Evolutionary conservation across 2,329 filamentous ascomycete genomes (phyloP).

Genomic region (Cadophora sp.): DNA sequence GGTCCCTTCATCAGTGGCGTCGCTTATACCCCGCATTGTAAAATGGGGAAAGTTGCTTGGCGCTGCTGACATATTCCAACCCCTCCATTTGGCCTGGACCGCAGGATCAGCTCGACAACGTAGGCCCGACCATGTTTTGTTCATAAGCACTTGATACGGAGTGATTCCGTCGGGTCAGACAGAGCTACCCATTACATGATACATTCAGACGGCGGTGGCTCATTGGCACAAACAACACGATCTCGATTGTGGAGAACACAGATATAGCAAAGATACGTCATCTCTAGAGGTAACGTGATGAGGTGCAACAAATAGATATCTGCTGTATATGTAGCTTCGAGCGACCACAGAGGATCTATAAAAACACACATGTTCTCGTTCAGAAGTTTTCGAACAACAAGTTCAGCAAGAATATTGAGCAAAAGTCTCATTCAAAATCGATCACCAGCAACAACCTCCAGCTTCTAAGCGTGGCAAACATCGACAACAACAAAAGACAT

Average conservation of each 20-base stretch:
- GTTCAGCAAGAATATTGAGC: neutral
- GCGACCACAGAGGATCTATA: neutral
- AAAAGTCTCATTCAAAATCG: constrained; percentile 4
- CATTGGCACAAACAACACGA: neutral
- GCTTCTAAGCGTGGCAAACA: constrained; percentile 30
- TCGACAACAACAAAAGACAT: constrained; percentile 13
- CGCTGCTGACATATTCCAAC: constrained; percentile 4
- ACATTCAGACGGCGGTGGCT: neutral
- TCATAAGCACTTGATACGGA: constrained; percentile 1
- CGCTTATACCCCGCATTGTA: constrained; percentile 10
- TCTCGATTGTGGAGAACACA: neutral
- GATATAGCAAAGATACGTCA: constrained; percentile 7
- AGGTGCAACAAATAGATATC: neutral
- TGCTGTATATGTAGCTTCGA: neutral
- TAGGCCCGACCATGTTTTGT: neutral
- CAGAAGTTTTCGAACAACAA: constrained; percentile 1
- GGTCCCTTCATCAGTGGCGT: neutral
- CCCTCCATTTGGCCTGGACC: constrained; percentile 1
- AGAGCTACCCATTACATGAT: neutral
- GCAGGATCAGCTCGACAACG: neutral
- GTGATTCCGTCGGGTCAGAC: neutral
- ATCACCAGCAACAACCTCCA: constrained; percentile 26
- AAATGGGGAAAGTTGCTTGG: neutral
- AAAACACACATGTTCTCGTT: constrained; percentile 12
- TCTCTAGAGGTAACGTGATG: neutral